Evolutionary conservation across 2,329 filamentous ascomycete species (phyloP), one percentile per base, ranked within the genome.

Genomic region (Pseudomassariella vexata): DNA sequence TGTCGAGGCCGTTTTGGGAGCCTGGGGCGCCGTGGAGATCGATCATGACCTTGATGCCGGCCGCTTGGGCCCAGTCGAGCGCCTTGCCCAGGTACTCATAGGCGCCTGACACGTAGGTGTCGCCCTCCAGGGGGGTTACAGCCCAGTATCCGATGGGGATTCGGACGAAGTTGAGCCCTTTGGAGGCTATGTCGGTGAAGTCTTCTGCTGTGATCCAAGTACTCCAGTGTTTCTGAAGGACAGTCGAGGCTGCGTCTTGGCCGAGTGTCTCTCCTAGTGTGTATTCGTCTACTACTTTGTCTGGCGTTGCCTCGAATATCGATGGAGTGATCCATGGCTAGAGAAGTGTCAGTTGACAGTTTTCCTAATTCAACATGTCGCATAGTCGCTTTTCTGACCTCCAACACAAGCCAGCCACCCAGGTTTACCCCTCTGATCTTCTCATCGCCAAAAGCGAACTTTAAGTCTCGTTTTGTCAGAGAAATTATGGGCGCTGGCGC

Each of bases 311-410:
- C 22, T 70, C 62, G 56, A 87, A 87, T 26, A 84, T 65, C 1
- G 82, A 86, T 0, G 83, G 83, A 2, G 78, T 82, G 46, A 87
- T 87, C 53, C 84, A 85, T 1, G 83, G 83, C 52, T 87, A 82
- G 17, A 85, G 60, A 23, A 12, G n/a, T 17, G 19, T 37, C 30
- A 36, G 36, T 25, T n/a, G n/a, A n/a, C n/a, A n/a, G n/a, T n/a
- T n/a, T n/a, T n/a, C n/a, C n/a, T n/a, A n/a, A n/a, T n/a, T n/a
- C n/a, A n/a, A n/a, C n/a, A n/a, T n/a, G n/a, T n/a, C n/a, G n/a
- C n/a, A n/a, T n/a, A n/a, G n/a, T n/a, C n/a, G n/a, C n/a, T n/a
- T n/a, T n/a, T 19, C 17, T 16, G 11, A 44, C 41, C 42, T 45
- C 16, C 9, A 44, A 36, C 10, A 42, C 34, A 8, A 46, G 34